Evolutionary conservation across 805 yeast genomes (phyloP), one percentile per base, ranked within the genome.

Genomic region (Myxozyma udenii): DNA sequence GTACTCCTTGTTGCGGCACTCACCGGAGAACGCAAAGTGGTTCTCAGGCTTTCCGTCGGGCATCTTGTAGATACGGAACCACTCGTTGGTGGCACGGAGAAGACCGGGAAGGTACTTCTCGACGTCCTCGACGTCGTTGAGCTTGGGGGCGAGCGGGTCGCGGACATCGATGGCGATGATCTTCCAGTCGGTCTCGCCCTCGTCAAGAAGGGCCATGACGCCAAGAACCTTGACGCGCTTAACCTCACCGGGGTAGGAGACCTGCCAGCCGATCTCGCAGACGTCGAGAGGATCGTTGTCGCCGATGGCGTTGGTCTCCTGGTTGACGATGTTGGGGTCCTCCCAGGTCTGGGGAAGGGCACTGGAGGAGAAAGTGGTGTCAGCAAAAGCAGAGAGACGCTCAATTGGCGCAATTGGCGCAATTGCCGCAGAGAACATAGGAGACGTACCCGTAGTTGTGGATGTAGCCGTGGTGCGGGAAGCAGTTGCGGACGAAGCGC

Each of bases 331-430:
- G 52, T 83, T 79, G n/a, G 95, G 95, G 66, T 93, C 95, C 71
- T 91, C 98, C 98, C 98, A 91, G 2, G 98, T 91, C 73, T 91
- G 97, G 61, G 98, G 98, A 80, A 91, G 85, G 44, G 97, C 97
- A 71, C 98, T 28, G 33, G 33, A 28, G 33, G 12, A 28, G n/a
- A 18, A 6, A 19, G 44, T 9, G 11, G n/a, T 14, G 7, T n/a
- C 11, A n/a, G 21, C 21, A n/a, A 9, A 36, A 18, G 12, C 21
- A 36, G 21, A n/a, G 21, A 18, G 39, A 18, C 21, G 21, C 16
- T 9, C 7, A n/a, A 6, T 36, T 7, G 14, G 14, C 33, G 33
- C 33, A 28, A 28, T 28, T 37, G 22, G n/a, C 7, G 12, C 12
- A 37, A 7, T 37, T 18, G 18, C 44, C 61, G n/a, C n/a, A n/a